Base-by-base conservation (phyloP, 2,329 filamentous ascomycete genomes). In the Lojkania enalia region DNA sequence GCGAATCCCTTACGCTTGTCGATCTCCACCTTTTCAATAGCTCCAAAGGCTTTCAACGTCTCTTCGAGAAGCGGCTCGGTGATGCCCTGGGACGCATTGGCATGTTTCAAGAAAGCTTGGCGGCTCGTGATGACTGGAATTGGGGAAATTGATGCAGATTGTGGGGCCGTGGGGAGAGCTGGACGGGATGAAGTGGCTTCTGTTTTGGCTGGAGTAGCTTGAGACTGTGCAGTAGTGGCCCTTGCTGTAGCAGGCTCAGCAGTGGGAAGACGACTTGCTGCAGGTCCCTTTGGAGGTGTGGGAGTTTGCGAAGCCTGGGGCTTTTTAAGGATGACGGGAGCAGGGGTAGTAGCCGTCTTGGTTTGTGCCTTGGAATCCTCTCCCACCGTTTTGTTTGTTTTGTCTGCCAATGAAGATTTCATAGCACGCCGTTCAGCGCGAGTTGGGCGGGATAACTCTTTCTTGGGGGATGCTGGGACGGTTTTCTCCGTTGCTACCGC, bases 1-100 rank as follows among this genome's bases (percentile, higher is more conserved):
- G 90, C 92, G 60, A 96, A 95, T 0, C 90, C 90, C 69, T 96
- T 96, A 61, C 91, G 87, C 69, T 90, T 91, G 66, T 97, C 92
- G 42, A 97, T 92, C 59, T 96, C 92, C 14, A 96, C 88, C 54
- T 83, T 86, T 0, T 82, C 82, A 35, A 96, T 81, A 1, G 80
- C 69, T 1, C 92, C 92, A 57, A 90, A 95, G 0, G 74, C 70
- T 33, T 84, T 79, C 64, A 97, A 83, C 1, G 87, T 84, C 55
- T 86, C 80, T 58, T 86, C 84, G 1, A 97, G 81, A 0, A 90
- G 72, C 0, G 85, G 74, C 63, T 96, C 92, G 0, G 90, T 96
- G 35, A 96, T 88, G 12, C 92, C 92, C 64, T 96, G 92, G 0
- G 90, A 94, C 9, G 89, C 83, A 64, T 95, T 96, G 36, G 75